A percentile compares a stretch with the other conserved stretches of the same genome.
Evolutionary conservation across 768 basidiomycete genomes (phyloP).

Genomic region (Tephrocybe sp.): DNA sequence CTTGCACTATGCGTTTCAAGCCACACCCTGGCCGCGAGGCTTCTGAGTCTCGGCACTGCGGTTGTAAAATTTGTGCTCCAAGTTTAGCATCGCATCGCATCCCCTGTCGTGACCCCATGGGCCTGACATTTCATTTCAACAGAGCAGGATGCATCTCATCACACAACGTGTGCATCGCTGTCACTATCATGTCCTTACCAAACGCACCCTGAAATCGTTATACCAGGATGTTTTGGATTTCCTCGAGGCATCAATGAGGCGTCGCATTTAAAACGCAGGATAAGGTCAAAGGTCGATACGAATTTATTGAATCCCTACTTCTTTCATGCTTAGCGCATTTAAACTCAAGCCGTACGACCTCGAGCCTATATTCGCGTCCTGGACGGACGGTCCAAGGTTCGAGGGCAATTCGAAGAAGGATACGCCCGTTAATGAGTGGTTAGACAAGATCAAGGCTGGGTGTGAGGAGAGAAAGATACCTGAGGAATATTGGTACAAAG

Average conservation of each 20-base stretch:
- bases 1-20: too few relatives aligned
- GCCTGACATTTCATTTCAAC: too few relatives aligned
- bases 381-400: slow-evolving; percentile 67
- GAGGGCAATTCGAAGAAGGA: slow-evolving; percentile 69
- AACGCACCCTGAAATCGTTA: not conserved
- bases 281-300: not conserved
- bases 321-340: slow-evolving; percentile 67
- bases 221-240: slow-evolving; percentile 2
- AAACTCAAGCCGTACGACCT: slow-evolving; percentile 78
- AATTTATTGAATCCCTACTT: not conserved
- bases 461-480: slow-evolving; percentile 70
- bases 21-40: too few relatives aligned
- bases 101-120: too few relatives aligned
- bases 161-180: too few relatives aligned
- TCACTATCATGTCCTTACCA: too few relatives aligned
- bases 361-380: slow-evolving; percentile 60
- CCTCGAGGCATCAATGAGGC: slow-evolving; percentile 21
- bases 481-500: slow-evolving; percentile 81
- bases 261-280: slow-evolving; percentile 10
- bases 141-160: too few relatives aligned
- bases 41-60: too few relatives aligned
- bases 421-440: slow-evolving; percentile 67
- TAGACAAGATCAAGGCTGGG: slow-evolving; percentile 68
- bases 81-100: not conserved
- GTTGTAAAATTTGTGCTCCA: not conserved